These are phyloP conservation scores for Lecanosticta acicola DNA, from an alignment of 2,329 filamentous ascomycete genomes.

Conservation along the genomic window DNA sequence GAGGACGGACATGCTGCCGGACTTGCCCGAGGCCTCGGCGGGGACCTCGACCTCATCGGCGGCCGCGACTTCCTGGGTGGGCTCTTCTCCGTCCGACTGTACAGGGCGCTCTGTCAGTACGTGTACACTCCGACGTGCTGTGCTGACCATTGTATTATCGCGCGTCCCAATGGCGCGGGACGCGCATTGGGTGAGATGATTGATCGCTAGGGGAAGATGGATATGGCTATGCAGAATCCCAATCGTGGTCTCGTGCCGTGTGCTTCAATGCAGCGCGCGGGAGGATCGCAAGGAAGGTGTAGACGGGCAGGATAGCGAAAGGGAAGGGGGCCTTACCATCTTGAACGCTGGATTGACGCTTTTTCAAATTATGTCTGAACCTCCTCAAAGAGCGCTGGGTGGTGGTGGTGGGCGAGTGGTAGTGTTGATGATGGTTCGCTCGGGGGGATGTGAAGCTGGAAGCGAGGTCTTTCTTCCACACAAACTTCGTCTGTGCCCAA, in stretches of 20 bases:
- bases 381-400: slow-evolving; percentile 25
- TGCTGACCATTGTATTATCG: neutral
- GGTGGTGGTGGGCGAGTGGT: neutral
- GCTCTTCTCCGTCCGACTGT: slow-evolving; percentile 99
- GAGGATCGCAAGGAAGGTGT: neutral
- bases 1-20: slow-evolving; percentile 87
- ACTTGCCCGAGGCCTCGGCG: slow-evolving; percentile 71
- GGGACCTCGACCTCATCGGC: slow-evolving; percentile 89
- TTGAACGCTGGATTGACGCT: slow-evolving; percentile 24
- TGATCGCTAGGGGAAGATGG: neutral
- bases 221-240: neutral
- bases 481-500: too few relatives aligned
- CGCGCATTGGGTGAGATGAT: slow-evolving; percentile 1
- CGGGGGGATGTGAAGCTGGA: neutral
- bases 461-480: neutral
- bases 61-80: slow-evolving; percentile 66
- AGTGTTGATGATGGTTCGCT: neutral
- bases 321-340: slow-evolving; percentile 20
- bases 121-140: neutral
- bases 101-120: slow-evolving; percentile 17
- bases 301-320: neutral
- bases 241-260: slow-evolving; percentile 6
- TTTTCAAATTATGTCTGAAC: slow-evolving; percentile 20
- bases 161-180: neutral
- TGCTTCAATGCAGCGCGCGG: too few relatives aligned